Conservation (phyloP, 495 filamentous ascomycete species). For the Cryomyces minteri region DNA sequence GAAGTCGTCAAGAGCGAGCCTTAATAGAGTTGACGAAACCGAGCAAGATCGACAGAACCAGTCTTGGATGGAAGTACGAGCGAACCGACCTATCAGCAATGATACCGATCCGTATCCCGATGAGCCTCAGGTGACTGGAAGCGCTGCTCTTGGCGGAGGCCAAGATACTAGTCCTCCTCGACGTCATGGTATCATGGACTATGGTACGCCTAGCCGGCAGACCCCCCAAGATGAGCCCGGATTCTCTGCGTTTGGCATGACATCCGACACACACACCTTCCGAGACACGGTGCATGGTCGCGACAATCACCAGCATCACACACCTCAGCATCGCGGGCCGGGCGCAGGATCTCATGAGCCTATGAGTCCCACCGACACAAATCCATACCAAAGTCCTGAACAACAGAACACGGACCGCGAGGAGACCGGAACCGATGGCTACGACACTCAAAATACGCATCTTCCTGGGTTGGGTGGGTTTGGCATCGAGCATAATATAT, state of each 20-base stretch:
- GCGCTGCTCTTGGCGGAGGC: conserved; percentile 61
- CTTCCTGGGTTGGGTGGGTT: conserved; percentile 37
- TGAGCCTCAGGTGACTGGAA: conserved; percentile 45
- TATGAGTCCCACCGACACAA: conserved; percentile 86
- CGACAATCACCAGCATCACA: conserved; percentile 38
- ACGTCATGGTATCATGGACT: conserved; percentile 21
- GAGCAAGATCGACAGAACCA: conserved; percentile 25
- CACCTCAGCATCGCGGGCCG: conserved; percentile 32
- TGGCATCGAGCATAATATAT: conserved; percentile 21
- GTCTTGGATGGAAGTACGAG: conserved; percentile 34
- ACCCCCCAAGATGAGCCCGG: conserved; percentile 28
- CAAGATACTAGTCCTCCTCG: conserved; percentile 51
- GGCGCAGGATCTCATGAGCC: conserved; percentile 37
- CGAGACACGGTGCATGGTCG: conserved; percentile 42
- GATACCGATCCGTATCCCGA: conserved; percentile 72
- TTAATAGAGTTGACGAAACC: conserved; percentile 34
- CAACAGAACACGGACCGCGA: conserved; percentile 55
- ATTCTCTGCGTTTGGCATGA: conserved; percentile 61
- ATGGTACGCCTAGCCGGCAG: conserved; percentile 40
- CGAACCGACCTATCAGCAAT: conserved; percentile 35
- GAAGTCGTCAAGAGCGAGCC: conserved; percentile 31
- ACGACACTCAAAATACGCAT: conserved; percentile 34
- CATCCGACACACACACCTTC: conserved; percentile 47
- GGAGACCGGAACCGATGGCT: conserved; percentile 40
- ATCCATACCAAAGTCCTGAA: conserved; percentile 93